Conservation (phyloP, 1,139 yeast genomes). For the Oligophagozyma castellii region DNA sequence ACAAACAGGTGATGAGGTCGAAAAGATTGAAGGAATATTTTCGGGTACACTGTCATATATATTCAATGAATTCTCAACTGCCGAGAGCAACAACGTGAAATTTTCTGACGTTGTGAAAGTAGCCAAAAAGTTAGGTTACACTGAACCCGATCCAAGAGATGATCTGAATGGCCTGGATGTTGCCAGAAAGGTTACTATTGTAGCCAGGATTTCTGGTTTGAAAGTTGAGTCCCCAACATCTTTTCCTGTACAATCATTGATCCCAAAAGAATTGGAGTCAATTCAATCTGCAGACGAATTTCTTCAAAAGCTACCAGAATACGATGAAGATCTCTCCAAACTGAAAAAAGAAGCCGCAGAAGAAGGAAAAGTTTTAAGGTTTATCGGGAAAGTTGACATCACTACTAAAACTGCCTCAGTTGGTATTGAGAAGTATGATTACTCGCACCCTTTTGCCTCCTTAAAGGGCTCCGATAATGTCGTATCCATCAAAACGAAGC, state of each 20-base stretch:
- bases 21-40: conserved; percentile 86
- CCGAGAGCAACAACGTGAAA: conserved; percentile 44
- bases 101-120: conserved; percentile 81
- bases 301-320: conserved; percentile 65
- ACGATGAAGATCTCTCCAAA: conserved; percentile 64
- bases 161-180: conserved; percentile 96
- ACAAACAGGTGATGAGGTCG: conserved; percentile 83
- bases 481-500: conserved; percentile 75
- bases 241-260: conserved; percentile 89
- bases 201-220: conserved; percentile 85
- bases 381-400: conserved; percentile 82
- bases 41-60: conserved; percentile 96
- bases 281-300: conserved; percentile 65
- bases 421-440: conserved; percentile 73
- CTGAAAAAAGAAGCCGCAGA: conserved; percentile 70
- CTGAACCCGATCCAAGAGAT: conserved; percentile 99
- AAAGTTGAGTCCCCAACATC: conserved; percentile 81
- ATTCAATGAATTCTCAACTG: conserved; percentile 80
- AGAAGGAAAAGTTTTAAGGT: conserved; percentile 79
- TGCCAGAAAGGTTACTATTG: conserved; percentile 92
- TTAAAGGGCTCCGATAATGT: conserved; percentile 94
- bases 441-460: conserved; percentile 90
- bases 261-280: conserved; percentile 74
- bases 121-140: conserved; percentile 87
- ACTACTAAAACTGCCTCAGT: conserved; percentile 58